Conservation (phyloP, 192 early-diverging fungal species). For the Piromyces finnis region DNA sequence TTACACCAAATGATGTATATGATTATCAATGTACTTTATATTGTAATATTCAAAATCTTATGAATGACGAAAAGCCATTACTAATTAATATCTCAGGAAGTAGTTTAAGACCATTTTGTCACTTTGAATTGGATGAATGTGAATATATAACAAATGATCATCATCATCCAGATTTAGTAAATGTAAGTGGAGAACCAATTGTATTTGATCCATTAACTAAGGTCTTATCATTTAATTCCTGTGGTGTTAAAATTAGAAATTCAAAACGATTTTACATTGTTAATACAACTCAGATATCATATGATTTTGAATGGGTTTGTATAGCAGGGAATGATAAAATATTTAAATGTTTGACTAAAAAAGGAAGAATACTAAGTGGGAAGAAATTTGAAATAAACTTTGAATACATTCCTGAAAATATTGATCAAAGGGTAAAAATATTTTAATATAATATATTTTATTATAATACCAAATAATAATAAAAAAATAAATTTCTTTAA, state of each 20-base stretch:
- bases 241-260: slow-evolving; percentile 26
- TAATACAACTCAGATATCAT: slow-evolving; percentile 26
- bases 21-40: slow-evolving; percentile 10
- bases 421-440: slow-evolving; percentile 20
- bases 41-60: slow-evolving; percentile 19
- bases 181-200: slow-evolving; percentile 13
- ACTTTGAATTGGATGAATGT: slow-evolving; percentile 41
- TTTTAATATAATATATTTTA: not conserved
- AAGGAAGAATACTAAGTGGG: slow-evolving; percentile 16
- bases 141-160: slow-evolving; percentile 27
- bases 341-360: slow-evolving; percentile 29
- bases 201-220: slow-evolving; percentile 22
- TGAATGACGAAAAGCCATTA: slow-evolving; percentile 12
- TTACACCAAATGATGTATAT: slow-evolving; percentile 26
- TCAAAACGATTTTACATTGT: slow-evolving; percentile 37
- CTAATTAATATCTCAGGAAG: slow-evolving; percentile 17
- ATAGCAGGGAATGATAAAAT: slow-evolving; percentile 7
- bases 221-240: slow-evolving; percentile 33
- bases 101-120: slow-evolving; percentile 35
- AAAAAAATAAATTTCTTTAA: no score
- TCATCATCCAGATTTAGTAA: slow-evolving; percentile 10
- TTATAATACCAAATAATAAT: no score
- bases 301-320: slow-evolving; percentile 25
- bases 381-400: slow-evolving; percentile 38
- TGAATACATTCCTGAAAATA: slow-evolving; percentile 29